Evolutionary conservation across 352 stramenopile genomes (phyloP).

Genomic region (Globisporangium rhizosaccharum): DNA sequence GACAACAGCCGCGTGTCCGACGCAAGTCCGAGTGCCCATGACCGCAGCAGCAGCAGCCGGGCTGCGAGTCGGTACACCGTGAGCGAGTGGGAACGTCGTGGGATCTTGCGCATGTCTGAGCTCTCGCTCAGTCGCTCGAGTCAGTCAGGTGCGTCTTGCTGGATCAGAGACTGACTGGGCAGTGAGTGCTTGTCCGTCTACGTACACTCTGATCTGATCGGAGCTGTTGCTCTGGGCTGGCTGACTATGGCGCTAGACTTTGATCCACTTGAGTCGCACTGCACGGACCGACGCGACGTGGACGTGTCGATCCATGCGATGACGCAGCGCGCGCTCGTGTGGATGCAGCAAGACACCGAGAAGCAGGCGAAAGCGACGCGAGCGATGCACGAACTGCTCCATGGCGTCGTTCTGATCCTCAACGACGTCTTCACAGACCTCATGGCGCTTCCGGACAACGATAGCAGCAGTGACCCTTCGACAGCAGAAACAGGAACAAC

Average conservation of each 20-base stretch:
- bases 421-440: constrained; percentile 22
- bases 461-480: background rate
- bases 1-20: background rate
- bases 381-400: constrained; percentile 20
- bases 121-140: constrained; percentile 10
- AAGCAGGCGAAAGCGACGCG: constrained; percentile 27
- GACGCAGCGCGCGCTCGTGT: constrained; percentile 25
- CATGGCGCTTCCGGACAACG: background rate
- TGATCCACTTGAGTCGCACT: background rate
- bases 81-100: constrained; percentile 7
- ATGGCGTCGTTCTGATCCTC: constrained; percentile 20
- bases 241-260: background rate
- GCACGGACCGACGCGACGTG: background rate
- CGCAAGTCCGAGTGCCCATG: background rate
- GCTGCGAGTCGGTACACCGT: background rate
- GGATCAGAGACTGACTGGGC: too few species aligned
- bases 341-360: constrained; percentile 42
- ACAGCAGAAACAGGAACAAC: background rate
- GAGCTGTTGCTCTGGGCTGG: too few species aligned
- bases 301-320: constrained; percentile 16
- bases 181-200: too few species aligned
- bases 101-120: constrained; percentile 10
- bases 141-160: constrained; percentile 4
- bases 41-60: background rate
- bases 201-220: too few species aligned